Conservation (phyloP, 257 asterid genomes). For the Rauvolfia tetraphylla region DNA sequence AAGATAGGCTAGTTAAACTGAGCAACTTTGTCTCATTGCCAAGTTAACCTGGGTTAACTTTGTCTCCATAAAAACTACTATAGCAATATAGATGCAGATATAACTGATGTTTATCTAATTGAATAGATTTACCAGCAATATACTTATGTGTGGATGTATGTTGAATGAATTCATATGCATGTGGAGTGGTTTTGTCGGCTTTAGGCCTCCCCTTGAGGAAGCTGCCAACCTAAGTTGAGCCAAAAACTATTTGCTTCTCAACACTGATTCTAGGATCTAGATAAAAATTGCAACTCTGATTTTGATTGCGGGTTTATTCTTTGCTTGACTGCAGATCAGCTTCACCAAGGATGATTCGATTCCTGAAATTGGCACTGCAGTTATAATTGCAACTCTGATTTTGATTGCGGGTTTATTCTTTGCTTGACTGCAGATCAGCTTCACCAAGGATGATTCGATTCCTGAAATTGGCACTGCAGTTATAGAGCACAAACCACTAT, state of each 20-base stretch:
- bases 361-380: conserved; percentile 41
- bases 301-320: background rate
- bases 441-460: conserved; percentile 51
- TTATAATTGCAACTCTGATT: conserved; percentile 18
- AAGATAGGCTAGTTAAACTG: background rate
- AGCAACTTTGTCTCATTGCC: background rate
- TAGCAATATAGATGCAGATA: background rate
- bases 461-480: conserved; percentile 44
- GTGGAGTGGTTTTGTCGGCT: background rate
- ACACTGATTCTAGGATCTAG: background rate
- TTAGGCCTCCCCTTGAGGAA: background rate
- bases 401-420: background rate
- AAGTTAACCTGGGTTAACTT: background rate
- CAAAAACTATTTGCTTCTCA: background rate
- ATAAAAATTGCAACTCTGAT: background rate
- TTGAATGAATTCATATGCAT: background rate
- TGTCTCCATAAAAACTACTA: background rate
- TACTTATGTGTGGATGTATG: background rate
- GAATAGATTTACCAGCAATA: background rate
- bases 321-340: conserved; percentile 47
- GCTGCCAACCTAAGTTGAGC: background rate
- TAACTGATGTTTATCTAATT: background rate
- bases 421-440: conserved; percentile 51
- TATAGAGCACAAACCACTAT: conserved; percentile 59
- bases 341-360: conserved; percentile 56